Evolutionary conservation across 2,329 filamentous ascomycete genomes (phyloP).

Genomic region (Venturiaceae sp.): DNA sequence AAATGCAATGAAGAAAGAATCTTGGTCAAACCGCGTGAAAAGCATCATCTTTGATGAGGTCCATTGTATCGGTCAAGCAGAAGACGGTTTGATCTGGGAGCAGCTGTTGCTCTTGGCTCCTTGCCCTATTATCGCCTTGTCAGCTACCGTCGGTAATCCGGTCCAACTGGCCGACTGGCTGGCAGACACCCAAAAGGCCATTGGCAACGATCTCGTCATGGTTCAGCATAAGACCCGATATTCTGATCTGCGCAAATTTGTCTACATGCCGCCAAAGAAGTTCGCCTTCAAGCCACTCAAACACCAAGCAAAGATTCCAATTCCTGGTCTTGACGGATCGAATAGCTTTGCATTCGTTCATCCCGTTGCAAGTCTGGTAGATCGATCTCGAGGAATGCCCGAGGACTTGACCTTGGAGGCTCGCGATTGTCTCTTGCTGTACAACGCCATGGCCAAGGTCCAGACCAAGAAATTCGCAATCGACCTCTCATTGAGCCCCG

Average conservation of each 20-base stretch:
- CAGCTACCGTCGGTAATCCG: slow-evolving; percentile 71
- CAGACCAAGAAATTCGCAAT: slow-evolving; percentile 44
- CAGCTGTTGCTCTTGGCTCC: slow-evolving; percentile 64
- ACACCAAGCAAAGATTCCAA: slow-evolving; percentile 20
- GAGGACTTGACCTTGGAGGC: slow-evolving; percentile 61
- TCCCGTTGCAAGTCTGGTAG: slow-evolving; percentile 53
- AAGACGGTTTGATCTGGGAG: slow-evolving; percentile 71
- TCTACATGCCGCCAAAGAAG: slow-evolving; percentile 44
- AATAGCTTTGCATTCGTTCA: slow-evolving; percentile 52
- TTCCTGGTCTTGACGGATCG: slow-evolving; percentile 38
- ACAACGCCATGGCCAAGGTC: slow-evolving; percentile 51
- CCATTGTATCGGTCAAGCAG: slow-evolving; percentile 67
- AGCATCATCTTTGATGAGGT: slow-evolving; percentile 78
- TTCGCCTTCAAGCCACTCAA: slow-evolving; percentile 44
- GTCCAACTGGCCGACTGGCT: slow-evolving; percentile 62
- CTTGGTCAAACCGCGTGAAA: slow-evolving; percentile 59
- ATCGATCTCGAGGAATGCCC: slow-evolving; percentile 51
- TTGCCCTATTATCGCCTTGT: slow-evolving; percentile 70
- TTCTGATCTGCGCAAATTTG: slow-evolving; percentile 68
- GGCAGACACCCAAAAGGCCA: slow-evolving; percentile 49
- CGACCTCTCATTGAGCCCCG: slow-evolving; percentile 39
- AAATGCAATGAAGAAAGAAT: slow-evolving; percentile 43
- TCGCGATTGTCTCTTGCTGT: slow-evolving; percentile 58
- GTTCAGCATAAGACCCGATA: slow-evolving; percentile 61
- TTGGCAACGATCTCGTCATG: slow-evolving; percentile 56